These are phyloP conservation scores for Arabidopsis lyrata DNA, from an alignment of 441 rosid genomes.

Conservation along the genomic window DNA sequence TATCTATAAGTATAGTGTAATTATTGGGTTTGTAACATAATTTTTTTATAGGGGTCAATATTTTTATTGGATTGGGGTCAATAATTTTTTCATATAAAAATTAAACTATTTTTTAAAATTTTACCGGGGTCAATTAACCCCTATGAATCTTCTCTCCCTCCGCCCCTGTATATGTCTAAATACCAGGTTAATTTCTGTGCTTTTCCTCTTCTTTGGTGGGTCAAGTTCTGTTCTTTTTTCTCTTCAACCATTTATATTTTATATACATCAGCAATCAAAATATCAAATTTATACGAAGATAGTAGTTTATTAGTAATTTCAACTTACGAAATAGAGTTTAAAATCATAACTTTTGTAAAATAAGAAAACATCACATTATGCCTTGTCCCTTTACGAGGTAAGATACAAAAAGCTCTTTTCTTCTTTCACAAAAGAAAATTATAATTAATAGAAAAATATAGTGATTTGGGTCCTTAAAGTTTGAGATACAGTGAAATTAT, in stretches of 20 bases:
- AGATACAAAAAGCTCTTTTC: neutral
- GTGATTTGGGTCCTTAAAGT: neutral
- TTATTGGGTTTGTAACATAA: no score
- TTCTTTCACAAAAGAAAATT: conserved; percentile 2
- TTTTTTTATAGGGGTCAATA: no score
- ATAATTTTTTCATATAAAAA: no score
- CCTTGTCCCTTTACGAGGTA: neutral
- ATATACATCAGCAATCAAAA: neutral
- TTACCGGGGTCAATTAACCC: no score
- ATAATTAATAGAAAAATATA: neutral
- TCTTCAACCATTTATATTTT: neutral
- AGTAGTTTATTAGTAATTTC: neutral
- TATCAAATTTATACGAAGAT: neutral
- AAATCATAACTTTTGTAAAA: neutral
- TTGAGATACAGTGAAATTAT: neutral
- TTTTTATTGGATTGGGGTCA: no score
- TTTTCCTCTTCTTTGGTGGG: neutral
- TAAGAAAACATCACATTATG: neutral
- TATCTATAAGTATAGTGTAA: no score
- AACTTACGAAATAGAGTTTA: neutral
- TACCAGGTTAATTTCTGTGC: neutral
- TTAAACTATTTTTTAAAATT: no score
- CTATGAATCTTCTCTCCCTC: no score
- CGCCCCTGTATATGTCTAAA: no score
- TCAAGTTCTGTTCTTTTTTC: conserved; percentile 1